Conservation (phyloP, 768 basidiomycete species). For the Pisolithus sp. region DNA sequence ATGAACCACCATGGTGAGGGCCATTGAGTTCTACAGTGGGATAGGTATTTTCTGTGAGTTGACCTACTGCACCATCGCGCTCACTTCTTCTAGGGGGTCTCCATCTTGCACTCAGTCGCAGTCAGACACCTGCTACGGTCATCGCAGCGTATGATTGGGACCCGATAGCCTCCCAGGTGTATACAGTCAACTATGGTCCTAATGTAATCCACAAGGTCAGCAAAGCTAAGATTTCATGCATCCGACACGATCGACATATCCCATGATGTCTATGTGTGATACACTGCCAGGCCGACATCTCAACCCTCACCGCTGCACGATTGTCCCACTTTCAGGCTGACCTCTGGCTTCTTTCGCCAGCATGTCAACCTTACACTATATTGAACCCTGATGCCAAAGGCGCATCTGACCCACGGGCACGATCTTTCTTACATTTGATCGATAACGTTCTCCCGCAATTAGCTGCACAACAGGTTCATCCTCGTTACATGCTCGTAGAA, state of each 20-base stretch:
- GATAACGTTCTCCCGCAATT: slow-evolving; percentile 57
- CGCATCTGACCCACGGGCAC: slow-evolving; percentile 64
- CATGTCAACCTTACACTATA: slow-evolving; percentile 81
- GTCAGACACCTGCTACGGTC: slow-evolving; percentile 39
- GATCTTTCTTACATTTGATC: slow-evolving; percentile 69
- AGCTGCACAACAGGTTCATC: slow-evolving; percentile 38
- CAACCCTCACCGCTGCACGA: slow-evolving; percentile 41
- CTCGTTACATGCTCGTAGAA: slow-evolving; percentile 60
- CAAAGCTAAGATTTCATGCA: not conserved
- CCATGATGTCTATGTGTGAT: slow-evolving; percentile 1
- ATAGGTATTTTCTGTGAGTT: slow-evolving; percentile 48
- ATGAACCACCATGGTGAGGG: slow-evolving; percentile 5
- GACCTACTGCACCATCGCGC: not conserved
- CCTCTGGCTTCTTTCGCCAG: slow-evolving; percentile 75
- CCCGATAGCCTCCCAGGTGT: slow-evolving; percentile 64
- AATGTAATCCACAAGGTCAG: slow-evolving; percentile 35
- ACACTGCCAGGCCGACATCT: slow-evolving; percentile 49
- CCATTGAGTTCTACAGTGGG: slow-evolving; percentile 72
- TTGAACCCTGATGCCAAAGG: slow-evolving; percentile 70
- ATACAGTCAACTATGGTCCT: slow-evolving; percentile 51
- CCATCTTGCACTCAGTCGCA: slow-evolving; percentile 57
- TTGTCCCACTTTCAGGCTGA: slow-evolving; percentile 46
- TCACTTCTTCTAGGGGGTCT: slow-evolving; percentile 50
- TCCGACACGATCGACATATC: not conserved
- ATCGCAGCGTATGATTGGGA: slow-evolving; percentile 82